Base-by-base conservation (phyloP, 495 filamentous ascomycete genomes). In the Penicillium robsamsonii region DNA sequence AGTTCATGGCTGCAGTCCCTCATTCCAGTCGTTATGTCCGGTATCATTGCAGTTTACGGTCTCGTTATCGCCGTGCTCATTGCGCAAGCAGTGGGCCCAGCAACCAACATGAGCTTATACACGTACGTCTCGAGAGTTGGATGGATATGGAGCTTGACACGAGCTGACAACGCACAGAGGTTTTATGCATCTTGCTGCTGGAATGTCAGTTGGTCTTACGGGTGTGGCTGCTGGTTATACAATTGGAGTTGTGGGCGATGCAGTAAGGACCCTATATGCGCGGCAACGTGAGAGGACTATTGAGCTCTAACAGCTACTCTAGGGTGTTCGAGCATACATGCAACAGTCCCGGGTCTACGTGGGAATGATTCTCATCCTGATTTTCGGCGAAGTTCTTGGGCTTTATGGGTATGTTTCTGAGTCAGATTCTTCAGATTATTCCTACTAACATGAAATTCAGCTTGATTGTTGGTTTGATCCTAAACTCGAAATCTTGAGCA, bases 1-100 rank as follows among this genome's bases (percentile, higher is more conserved):
- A 24, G 42, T 52, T 60, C 27, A 40, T 57, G 10, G 42, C 45
- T 52, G 7, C 49, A 92, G 91, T 96, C 89, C 46, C 79, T 96
- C 37, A 93, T 95, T 65, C 94, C 93, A 52, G 92, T 97, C 60
- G 90, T 99, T 78, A 99, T 99, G 94, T 95, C 94, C 68, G 94
- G 94, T 81, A 99, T 99, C 68, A 91, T 99, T 62, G 94, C 94
- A 35, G 95, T 99, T 60, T 99, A 99, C 76, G 86, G 92, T 35
- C 89, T 99, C 44, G 94, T 99, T 60, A 90, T 99, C 60, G 85
- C 93, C 17, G 94, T 99, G 64, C 81, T 99, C 31, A 97, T 97
- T 68, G 88, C 91, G 15, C 85, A 87, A 63, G 89, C 93, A 62
- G 81, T 97, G 68, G 77, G 75, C 7, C 89, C 91, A 9, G 84